Evolutionary conservation across 768 basidiomycete species (phyloP).

Genomic region (Suillus luteus): DNA sequence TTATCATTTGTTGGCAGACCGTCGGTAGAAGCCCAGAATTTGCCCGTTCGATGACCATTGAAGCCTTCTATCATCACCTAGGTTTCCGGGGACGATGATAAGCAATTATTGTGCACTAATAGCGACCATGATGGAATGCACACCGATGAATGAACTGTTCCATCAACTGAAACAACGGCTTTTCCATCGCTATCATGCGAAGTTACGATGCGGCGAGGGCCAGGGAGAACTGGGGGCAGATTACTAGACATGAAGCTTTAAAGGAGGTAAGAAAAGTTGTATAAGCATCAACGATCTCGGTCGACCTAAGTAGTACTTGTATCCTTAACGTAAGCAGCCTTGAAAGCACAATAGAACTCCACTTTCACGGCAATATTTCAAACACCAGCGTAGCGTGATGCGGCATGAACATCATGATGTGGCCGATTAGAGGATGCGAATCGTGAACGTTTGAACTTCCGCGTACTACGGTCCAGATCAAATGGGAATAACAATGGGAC

Average conservation of each 20-base stretch:
- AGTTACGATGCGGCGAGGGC: slow-evolving; percentile 54
- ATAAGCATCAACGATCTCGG: not conserved
- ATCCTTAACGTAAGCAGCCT: not conserved
- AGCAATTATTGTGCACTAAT: too few relatives aligned
- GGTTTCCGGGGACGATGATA: not conserved
- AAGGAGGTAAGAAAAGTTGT: not conserved
- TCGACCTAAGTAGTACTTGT: slow-evolving; percentile 1
- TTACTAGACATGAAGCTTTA: not conserved
- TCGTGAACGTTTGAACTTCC: not conserved
- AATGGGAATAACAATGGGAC: not conserved
- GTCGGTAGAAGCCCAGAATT: slow-evolving; percentile 53
- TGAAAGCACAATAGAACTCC: not conserved
- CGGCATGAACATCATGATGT: not conserved
- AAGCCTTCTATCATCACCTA: slow-evolving; percentile 3
- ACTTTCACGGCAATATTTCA: not conserved
- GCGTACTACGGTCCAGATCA: not conserved
- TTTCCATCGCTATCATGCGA: slow-evolving; percentile 45
- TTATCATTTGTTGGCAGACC: slow-evolving; percentile 56
- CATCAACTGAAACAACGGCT: slow-evolving; percentile 43
- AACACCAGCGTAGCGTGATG: not conserved
- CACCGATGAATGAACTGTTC: slow-evolving; percentile 25
- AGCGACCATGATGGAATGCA: slow-evolving; percentile 29
- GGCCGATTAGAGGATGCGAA: not conserved
- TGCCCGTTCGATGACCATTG: slow-evolving; percentile 21
- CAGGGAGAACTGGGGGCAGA: slow-evolving; percentile 32